Evolutionary conservation across 225 moss, liverwort and hornwort genomes (phyloP).

Genomic region (Thuidium tamariscinum): DNA sequence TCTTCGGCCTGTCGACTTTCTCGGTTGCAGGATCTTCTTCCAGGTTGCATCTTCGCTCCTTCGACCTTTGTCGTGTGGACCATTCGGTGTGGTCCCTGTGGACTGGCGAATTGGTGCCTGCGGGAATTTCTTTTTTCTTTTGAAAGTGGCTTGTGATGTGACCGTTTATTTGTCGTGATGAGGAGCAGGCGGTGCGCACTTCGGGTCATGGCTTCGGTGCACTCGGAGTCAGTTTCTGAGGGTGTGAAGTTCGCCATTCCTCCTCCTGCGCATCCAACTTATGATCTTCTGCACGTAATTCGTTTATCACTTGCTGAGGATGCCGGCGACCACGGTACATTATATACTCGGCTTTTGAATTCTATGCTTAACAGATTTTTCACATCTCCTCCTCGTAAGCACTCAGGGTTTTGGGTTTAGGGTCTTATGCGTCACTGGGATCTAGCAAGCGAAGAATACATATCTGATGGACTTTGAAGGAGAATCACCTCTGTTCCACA

Average conservation of each 20-base stretch:
- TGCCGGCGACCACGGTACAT: slow-evolving; percentile 68
- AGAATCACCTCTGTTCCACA: background rate
- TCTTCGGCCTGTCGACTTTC: background rate
- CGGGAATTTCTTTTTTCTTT: background rate
- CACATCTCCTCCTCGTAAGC: background rate
- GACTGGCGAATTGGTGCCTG: background rate
- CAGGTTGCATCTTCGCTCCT: background rate
- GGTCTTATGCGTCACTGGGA: background rate
- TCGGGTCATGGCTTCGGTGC: slow-evolving; percentile 9
- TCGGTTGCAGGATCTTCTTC: background rate
- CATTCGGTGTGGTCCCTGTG: background rate
- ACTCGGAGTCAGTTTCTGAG: background rate
- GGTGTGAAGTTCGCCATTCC: slow-evolving; percentile 19
- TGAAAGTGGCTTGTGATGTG: background rate
- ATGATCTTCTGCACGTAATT: slow-evolving; percentile 66
- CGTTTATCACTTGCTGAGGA: slow-evolving; percentile 74
- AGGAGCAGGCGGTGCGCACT: slow-evolving; percentile 5
- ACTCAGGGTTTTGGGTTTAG: background rate
- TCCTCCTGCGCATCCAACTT: slow-evolving; percentile 80
- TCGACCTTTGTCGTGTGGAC: background rate
- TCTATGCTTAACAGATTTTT: background rate
- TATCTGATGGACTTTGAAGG: background rate
- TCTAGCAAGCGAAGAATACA: background rate
- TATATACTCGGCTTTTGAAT: background rate
- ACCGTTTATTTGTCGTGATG: background rate